Evolutionary conservation across 2,329 filamentous ascomycete species (phyloP).

Genomic region (Fusarium fujikuroi): DNA sequence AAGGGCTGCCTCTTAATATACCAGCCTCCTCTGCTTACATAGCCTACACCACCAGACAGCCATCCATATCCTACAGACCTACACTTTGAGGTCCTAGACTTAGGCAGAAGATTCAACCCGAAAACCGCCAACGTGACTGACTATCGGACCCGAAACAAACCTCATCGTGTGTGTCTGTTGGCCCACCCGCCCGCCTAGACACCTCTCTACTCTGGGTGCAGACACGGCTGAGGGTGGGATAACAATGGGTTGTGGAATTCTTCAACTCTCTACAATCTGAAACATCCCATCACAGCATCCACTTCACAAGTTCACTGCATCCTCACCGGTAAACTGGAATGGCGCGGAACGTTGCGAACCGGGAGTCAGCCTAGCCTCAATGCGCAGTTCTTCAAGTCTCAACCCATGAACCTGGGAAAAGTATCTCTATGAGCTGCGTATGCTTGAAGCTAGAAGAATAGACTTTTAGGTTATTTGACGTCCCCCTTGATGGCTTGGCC

Average conservation of each 20-base stretch:
- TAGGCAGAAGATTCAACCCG: constrained; percentile 25
- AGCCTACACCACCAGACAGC: constrained; percentile 17
- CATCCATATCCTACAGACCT: neutral
- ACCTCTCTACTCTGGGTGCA: constrained; percentile 14
- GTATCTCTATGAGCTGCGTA: neutral
- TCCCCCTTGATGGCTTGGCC: neutral
- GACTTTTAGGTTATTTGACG: constrained; percentile 36
- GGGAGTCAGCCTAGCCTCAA: constrained; percentile 10
- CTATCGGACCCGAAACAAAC: constrained; percentile 17
- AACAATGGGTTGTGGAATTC: constrained; percentile 18
- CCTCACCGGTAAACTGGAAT: neutral
- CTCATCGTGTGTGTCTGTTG: constrained; percentile 33
- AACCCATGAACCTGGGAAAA: constrained; percentile 19
- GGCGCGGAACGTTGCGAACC: constrained; percentile 28
- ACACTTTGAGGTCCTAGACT: constrained; percentile 14
- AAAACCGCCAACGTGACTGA: constrained; percentile 35
- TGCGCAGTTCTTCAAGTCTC: neutral
- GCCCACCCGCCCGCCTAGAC: constrained; percentile 34
- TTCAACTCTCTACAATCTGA: constrained; percentile 23
- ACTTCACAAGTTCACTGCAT: neutral
- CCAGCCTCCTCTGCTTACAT: constrained; percentile 14
- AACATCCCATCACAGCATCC: constrained; percentile 12
- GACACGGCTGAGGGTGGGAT: constrained; percentile 36
- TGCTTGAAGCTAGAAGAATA: constrained; percentile 18
- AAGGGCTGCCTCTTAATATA: constrained; percentile 26